Conservation (phyloP, 2,329 filamentous ascomycete genomes). For the Aureobasidium sp. region DNA sequence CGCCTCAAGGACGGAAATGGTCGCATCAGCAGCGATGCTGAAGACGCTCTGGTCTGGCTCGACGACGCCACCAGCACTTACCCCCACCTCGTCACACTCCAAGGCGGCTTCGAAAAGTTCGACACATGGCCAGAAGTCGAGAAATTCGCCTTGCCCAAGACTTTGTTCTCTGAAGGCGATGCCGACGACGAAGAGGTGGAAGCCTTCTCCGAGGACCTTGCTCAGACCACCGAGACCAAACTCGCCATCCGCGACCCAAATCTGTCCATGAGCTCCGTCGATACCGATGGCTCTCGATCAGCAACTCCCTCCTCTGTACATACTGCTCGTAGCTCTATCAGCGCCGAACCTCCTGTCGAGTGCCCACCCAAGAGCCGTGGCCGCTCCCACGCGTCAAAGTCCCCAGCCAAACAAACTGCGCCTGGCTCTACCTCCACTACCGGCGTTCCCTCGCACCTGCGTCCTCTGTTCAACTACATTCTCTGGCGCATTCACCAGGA, state of each 20-base stretch:
- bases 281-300: constrained; percentile 42
- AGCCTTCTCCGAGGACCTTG: constrained; percentile 26
- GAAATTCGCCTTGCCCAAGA: constrained; percentile 52
- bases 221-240: constrained; percentile 30
- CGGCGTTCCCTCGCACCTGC: constrained; percentile 31
- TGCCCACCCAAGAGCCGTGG: constrained; percentile 35
- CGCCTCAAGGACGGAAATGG: constrained; percentile 24
- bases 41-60: constrained; percentile 55
- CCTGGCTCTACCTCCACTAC: neutral
- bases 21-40: constrained; percentile 20
- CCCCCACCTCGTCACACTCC: constrained; percentile 49
- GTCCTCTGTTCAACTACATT: constrained; percentile 57
- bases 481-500: constrained; percentile 59
- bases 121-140: constrained; percentile 57
- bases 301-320: constrained; percentile 44
- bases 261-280: constrained; percentile 49
- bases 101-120: constrained; percentile 54
- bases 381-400: constrained; percentile 12
- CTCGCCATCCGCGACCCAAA: constrained; percentile 34
- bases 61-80: constrained; percentile 54
- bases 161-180: constrained; percentile 55
- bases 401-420: constrained; percentile 1
- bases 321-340: constrained; percentile 40
- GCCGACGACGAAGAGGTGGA: constrained; percentile 36
- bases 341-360: constrained; percentile 35